A percentile compares a stretch with the other conserved stretches of the same genome.
These are phyloP conservation scores for Paramyrothecium sp. DNA, from an alignment of 2,329 filamentous ascomycete genomes.

Conservation along the genomic window DNA sequence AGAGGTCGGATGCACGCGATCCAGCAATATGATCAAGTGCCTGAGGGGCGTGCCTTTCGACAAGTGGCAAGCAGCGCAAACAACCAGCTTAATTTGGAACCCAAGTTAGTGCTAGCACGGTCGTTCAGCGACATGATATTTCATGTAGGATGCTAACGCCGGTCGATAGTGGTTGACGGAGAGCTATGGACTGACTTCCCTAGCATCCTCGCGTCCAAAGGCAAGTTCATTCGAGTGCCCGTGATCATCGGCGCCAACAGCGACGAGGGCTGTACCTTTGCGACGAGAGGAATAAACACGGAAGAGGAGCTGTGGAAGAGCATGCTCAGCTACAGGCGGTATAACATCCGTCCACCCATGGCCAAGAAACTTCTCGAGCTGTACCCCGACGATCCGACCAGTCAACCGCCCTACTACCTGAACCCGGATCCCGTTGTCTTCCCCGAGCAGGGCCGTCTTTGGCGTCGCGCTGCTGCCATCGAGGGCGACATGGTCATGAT, in stretches of 20 bases:
- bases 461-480: too few species aligned
- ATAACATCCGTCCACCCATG: constrained; percentile 2
- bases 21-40: constrained; percentile 23
- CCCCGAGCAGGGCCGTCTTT: too few species aligned
- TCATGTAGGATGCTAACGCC: too few species aligned
- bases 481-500: too few species aligned
- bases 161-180: constrained; percentile 24
- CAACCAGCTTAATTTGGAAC: constrained; percentile 12
- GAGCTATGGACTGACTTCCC: constrained; percentile 37
- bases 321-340: constrained; percentile 20
- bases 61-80: constrained; percentile 11
- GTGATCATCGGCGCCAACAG: constrained; percentile 62
- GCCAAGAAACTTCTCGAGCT: too few species aligned
- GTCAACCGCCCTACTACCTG: too few species aligned
- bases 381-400: too few species aligned
- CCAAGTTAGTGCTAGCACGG: not conserved
- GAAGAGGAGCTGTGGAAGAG: constrained; percentile 8
- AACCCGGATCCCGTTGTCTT: too few species aligned
- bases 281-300: constrained; percentile 36
- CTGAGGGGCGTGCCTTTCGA: constrained; percentile 21
- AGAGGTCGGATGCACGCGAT: constrained; percentile 16
- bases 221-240: constrained; percentile 62
- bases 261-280: constrained; percentile 62
- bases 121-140: too few species aligned
- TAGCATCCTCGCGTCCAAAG: constrained; percentile 52